Percentiles rank a stretch among this genome's conserved stretches.
These are phyloP conservation scores for Ophiostoma novo-ulmi DNA, from an alignment of 2,329 filamentous ascomycete genomes.

Conservation along the genomic window DNA sequence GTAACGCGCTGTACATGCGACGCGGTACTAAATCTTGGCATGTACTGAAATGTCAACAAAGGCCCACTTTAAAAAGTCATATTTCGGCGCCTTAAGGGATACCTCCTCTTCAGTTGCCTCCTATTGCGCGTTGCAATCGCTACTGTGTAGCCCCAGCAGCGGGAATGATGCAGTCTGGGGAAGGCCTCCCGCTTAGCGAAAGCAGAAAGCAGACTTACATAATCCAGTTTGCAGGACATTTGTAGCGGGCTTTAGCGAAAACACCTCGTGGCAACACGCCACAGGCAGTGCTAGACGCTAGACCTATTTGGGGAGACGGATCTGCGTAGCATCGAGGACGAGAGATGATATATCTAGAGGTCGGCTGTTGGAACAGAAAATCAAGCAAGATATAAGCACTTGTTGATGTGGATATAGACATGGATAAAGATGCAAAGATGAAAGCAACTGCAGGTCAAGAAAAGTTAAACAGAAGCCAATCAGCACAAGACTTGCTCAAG, in stretches of 20 bases:
- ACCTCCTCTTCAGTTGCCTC: neutral
- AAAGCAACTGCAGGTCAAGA: no score
- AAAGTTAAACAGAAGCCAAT: no score
- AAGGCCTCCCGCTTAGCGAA: neutral
- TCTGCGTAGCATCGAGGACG: neutral
- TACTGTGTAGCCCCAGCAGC: conserved; percentile 5
- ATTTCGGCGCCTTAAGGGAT: no score
- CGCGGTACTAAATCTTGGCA: no score
- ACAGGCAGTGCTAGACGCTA: neutral
- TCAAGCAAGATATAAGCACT: no score
- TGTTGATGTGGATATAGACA: no score
- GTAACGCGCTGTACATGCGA: no score
- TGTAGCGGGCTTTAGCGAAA: neutral
- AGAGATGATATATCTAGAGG: neutral
- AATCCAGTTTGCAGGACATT: neutral
- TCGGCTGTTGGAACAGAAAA: no score
- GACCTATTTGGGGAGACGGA: neutral
- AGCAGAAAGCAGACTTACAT: neutral
- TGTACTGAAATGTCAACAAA: no score
- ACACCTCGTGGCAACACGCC: neutral
- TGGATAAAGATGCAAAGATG: no score
- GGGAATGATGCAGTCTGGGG: conserved; percentile 12
- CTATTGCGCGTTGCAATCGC: neutral
- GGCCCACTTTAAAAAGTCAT: no score
- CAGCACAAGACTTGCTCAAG: no score